phyloP scores from a whole-genome alignment of 345 rosid genomes.

The Cardamine occulta region DNA sequence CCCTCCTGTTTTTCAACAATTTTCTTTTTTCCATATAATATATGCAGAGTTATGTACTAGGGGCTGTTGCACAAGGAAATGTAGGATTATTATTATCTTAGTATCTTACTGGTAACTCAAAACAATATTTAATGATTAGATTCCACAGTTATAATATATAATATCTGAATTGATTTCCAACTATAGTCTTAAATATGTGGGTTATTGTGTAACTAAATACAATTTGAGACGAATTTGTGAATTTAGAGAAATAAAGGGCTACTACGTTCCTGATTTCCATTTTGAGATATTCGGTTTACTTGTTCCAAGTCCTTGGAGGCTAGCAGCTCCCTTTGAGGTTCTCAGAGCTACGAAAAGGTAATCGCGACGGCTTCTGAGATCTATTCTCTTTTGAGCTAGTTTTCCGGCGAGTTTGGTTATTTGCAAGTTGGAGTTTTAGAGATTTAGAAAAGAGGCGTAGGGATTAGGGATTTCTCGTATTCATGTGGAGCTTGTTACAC shows the following conservation, averaged over 20 bases:
- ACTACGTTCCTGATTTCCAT: too few relatives aligned
- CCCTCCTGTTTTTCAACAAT: neutral
- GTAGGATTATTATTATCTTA: neutral
- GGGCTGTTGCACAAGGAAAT: neutral
- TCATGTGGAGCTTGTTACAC: slow-evolving; percentile 17
- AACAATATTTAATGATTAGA: too few relatives aligned
- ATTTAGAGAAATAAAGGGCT: too few relatives aligned
- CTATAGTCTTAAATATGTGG: neutral
- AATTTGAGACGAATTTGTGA: too few relatives aligned
- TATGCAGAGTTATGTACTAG: neutral
- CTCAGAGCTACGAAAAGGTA: neutral
- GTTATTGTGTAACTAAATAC: neutral
- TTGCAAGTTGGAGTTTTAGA: slow-evolving; percentile 7
- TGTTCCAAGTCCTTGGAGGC: too few relatives aligned
- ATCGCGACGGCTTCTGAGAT: neutral
- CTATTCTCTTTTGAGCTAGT: neutral
- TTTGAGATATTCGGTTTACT: too few relatives aligned
- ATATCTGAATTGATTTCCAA: too few relatives aligned
- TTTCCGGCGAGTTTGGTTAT: slow-evolving; percentile 1
- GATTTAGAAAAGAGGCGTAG: slow-evolving; percentile 3
- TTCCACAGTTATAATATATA: too few relatives aligned
- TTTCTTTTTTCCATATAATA: neutral
- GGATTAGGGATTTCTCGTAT: neutral
- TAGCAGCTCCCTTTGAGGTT: neutral
- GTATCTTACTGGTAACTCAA: too few relatives aligned